Conservation (phyloP, 1,284 basidiomycete species). For the Ceratobasidium sp. region DNA sequence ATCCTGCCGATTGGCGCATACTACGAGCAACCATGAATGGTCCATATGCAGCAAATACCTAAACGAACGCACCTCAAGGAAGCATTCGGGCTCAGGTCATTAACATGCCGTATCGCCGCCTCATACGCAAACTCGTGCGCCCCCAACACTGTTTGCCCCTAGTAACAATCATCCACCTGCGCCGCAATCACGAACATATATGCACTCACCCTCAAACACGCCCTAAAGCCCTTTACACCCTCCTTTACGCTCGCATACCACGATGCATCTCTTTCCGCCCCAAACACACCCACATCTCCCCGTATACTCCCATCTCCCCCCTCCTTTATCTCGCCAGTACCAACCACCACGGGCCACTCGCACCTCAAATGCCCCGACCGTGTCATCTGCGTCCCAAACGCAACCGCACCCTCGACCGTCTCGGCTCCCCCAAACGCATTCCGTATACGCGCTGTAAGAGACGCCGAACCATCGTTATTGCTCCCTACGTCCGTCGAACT, state of each 20-base stretch:
- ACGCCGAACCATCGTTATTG: constrained; percentile 84
- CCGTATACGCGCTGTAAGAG: constrained; percentile 79
- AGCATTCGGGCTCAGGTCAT: constrained; percentile 74
- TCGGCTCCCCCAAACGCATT: constrained; percentile 96
- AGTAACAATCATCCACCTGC: constrained; percentile 46
- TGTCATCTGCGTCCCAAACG: constrained; percentile 91
- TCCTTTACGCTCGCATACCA: constrained; percentile 77
- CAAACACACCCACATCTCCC: constrained; percentile 71
- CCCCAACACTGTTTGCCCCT: constrained; percentile 60
- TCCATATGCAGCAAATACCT: constrained; percentile 27
- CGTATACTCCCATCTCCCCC: constrained; percentile 57
- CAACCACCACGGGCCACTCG: constrained; percentile 56
- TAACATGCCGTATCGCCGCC: constrained; percentile 78
- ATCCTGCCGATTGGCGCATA: constrained; percentile 83
- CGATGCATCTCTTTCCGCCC: constrained; percentile 74
- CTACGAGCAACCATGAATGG: constrained; percentile 57
- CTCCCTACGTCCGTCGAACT: constrained; percentile 89
- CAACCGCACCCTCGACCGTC: constrained; percentile 82
- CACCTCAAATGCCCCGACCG: constrained; percentile 75
- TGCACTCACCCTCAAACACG: constrained; percentile 70
- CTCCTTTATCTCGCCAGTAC: constrained; percentile 3
- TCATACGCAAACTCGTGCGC: constrained; percentile 85
- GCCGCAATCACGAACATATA: constrained; percentile 16
- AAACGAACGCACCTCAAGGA: constrained; percentile 73
- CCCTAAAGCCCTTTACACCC: constrained; percentile 71